Conservation (phyloP, 1,284 basidiomycete genomes). For the Ustilago crameri region DNA sequence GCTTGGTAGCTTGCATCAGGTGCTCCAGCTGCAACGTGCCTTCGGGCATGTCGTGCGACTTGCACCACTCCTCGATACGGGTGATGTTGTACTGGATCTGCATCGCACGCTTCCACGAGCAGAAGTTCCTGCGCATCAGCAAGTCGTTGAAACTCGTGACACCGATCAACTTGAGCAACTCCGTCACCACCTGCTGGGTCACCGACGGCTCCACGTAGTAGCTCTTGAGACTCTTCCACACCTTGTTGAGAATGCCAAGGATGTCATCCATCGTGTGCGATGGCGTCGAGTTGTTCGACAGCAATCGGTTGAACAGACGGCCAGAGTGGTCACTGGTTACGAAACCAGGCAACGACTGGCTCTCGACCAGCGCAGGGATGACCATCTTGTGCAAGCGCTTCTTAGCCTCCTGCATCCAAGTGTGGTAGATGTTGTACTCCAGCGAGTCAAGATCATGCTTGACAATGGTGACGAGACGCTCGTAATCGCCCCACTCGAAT, state of each 20-base stretch:
- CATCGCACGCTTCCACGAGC: constrained; percentile 93
- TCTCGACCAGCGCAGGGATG: constrained; percentile 96
- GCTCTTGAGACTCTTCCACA: constrained; percentile 97
- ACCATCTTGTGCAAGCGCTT: constrained; percentile 97
- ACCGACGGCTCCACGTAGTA: constrained; percentile 99
- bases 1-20: constrained; percentile 98
- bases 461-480: constrained; percentile 93
- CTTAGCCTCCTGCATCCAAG: constrained; percentile 99
- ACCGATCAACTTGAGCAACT: constrained; percentile 94
- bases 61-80: constrained; percentile 85
- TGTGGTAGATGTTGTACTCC: constrained; percentile 99
- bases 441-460: constrained; percentile 98
- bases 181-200: constrained; percentile 94
- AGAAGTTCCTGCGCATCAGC: constrained; percentile 98
- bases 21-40: constrained; percentile 97
- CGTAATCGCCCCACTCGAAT: constrained; percentile 97
- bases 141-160: constrained; percentile 99
- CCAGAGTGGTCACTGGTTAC: constrained; percentile 93
- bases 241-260: constrained; percentile 93
- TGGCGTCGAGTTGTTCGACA: constrained; percentile 80
- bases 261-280: constrained; percentile 99
- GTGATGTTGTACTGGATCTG: constrained; percentile 69
- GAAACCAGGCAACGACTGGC: constrained; percentile 96
- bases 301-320: constrained; percentile 89
- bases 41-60: constrained; percentile 88